Evolutionary conservation across 768 basidiomycete species (phyloP).

Genomic region (Naematelia encephala): DNA sequence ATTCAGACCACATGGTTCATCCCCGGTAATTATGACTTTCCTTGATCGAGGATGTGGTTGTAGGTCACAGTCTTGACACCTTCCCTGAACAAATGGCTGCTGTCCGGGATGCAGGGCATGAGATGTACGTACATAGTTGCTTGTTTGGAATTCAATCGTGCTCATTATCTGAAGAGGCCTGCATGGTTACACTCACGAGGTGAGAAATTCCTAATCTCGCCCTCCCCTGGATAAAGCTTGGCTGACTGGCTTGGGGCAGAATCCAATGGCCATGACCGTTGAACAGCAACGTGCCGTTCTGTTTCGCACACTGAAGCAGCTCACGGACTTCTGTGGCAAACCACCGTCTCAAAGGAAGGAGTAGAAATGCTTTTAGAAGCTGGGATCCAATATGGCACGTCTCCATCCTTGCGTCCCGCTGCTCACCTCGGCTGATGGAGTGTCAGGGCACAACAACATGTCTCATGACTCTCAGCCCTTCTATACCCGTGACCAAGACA

Average conservation of each 20-base stretch:
- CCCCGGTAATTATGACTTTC: too few relatives aligned
- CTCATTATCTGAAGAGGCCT: too few relatives aligned
- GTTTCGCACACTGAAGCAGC: conserved; percentile 63
- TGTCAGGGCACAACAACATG: too few relatives aligned
- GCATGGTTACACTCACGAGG: conserved; percentile 75
- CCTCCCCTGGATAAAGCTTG: too few relatives aligned
- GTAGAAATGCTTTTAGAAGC: conserved; percentile 64
- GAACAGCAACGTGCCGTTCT: conserved; percentile 70
- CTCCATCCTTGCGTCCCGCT: too few relatives aligned
- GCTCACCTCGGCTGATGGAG: too few relatives aligned
- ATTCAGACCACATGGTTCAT: conserved; percentile 77
- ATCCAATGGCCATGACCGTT: conserved; percentile 60
- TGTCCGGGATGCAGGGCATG: conserved; percentile 71
- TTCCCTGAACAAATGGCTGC: conserved; percentile 68
- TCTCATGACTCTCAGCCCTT: conserved; percentile 62
- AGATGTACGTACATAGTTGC: conserved; percentile 57
- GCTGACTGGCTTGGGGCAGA: too few relatives aligned
- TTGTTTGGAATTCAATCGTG: too few relatives aligned
- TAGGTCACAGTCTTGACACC: conserved; percentile 72
- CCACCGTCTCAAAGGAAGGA: conserved; percentile 60
- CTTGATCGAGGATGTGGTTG: too few relatives aligned
- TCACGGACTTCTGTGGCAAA: conserved; percentile 64
- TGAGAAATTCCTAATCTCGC: too few relatives aligned
- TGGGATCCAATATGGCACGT: conserved; percentile 73
- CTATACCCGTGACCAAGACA: conserved; percentile 65